phyloP scores from a whole-genome alignment of 2,329 filamentous ascomycete species.

The Leptodontidium sp. region DNA sequence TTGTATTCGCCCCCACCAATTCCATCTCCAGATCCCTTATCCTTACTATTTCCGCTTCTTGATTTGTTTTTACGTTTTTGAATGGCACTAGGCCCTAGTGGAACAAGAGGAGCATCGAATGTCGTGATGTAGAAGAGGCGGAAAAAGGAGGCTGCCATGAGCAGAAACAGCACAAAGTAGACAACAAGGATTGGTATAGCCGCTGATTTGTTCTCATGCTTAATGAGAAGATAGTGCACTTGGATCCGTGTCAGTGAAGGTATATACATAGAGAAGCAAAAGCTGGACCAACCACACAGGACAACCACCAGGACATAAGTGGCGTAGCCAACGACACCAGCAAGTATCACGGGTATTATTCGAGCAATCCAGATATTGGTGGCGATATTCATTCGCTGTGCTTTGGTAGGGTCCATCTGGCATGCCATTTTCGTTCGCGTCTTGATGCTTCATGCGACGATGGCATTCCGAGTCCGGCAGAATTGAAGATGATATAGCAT shows the following conservation, averaged over 20 bases:
- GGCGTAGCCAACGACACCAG: conserved; percentile 71
- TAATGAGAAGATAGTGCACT: conserved; percentile 77
- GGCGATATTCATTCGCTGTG: conserved; percentile 25
- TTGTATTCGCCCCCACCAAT: conserved; percentile 40
- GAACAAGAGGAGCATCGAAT: conserved; percentile 76
- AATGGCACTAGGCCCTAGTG: conserved; percentile 59
- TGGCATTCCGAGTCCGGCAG: conserved; percentile 6
- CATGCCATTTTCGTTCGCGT: conserved; percentile 3
- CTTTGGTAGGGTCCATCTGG: conserved; percentile 10
- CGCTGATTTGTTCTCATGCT: conserved; percentile 54
- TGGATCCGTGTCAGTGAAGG: conserved; percentile 31
- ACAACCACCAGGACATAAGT: conserved; percentile 75
- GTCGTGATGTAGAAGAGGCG: conserved; percentile 75
- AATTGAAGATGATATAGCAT: background rate
- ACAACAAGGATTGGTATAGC: conserved; percentile 76
- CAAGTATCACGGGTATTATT: conserved; percentile 74
- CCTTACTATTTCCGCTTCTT: conserved; percentile 33
- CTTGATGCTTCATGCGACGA: background rate
- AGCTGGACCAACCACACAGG: conserved; percentile 67
- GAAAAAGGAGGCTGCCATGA: conserved; percentile 72
- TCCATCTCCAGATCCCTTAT: conserved; percentile 28
- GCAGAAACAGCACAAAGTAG: conserved; percentile 75
- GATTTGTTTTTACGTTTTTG: conserved; percentile 28
- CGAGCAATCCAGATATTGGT: conserved; percentile 45
- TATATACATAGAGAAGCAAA: background rate